A percentile compares a stretch with the other conserved stretches of the same genome.
These are phyloP conservation scores for Hepatocystis sp. DNA, from an alignment of 169 alveolate species.

Conservation along the genomic window DNA sequence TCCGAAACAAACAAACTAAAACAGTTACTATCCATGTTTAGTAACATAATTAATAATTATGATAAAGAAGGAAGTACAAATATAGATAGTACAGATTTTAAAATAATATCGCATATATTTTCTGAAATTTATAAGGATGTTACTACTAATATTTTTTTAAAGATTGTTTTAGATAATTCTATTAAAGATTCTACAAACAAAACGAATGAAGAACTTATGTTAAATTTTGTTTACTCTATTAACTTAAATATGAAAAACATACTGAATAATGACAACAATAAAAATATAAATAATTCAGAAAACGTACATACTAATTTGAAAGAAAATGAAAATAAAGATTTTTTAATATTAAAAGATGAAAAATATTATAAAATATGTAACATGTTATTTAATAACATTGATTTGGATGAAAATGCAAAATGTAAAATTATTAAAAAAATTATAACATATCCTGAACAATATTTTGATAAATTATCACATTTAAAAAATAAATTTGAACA, in stretches of 20 bases:
- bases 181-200: slow-evolving; percentile 7
- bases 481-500: slow-evolving; percentile 67
- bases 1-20: no score
- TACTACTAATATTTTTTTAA: not conserved
- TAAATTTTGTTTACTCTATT: slow-evolving; percentile 41
- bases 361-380: slow-evolving; percentile 22
- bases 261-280: slow-evolving; percentile 1
- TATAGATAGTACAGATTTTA: slow-evolving; percentile 19
- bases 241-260: slow-evolving; percentile 18
- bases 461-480: slow-evolving; percentile 13
- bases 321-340: not conserved
- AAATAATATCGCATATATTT: slow-evolving; percentile 19
- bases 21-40: no score
- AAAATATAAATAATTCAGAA: slow-evolving; percentile 9
- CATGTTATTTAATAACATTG: slow-evolving; percentile 32
- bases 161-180: slow-evolving; percentile 7
- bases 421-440: slow-evolving; percentile 23
- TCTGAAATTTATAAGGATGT: slow-evolving; percentile 16
- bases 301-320: not conserved
- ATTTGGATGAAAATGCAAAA: slow-evolving; percentile 55
- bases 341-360: slow-evolving; percentile 3
- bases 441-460: slow-evolving; percentile 37
- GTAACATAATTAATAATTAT: slow-evolving; percentile 11
- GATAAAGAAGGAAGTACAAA: not conserved
- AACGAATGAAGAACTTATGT: slow-evolving; percentile 4